Conservation (phyloP, 345 rosid species). For the Citrus inodora region DNA sequence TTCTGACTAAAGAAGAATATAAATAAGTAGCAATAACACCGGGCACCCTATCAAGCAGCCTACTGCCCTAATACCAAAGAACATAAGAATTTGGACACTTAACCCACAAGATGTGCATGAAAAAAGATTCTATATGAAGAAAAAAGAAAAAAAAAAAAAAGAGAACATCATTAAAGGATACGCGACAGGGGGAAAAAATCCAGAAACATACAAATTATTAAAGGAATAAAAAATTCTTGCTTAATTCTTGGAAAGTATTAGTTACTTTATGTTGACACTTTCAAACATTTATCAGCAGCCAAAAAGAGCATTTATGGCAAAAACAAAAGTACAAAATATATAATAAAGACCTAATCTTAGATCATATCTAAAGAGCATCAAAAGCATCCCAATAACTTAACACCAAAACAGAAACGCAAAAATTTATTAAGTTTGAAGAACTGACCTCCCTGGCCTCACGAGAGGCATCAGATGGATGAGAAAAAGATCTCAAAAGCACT, state of each 20-base stretch:
- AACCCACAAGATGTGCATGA: background rate
- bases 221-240: background rate
- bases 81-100: background rate
- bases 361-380: background rate
- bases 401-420: background rate
- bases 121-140: background rate
- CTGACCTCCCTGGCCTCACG: conserved; percentile 56
- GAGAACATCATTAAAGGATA: background rate
- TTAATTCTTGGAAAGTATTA: background rate
- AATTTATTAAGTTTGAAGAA: background rate
- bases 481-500: conserved; percentile 71
- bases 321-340: background rate
- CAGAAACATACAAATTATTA: background rate
- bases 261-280: background rate
- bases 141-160: background rate
- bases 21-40: background rate
- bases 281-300: conserved; percentile 4
- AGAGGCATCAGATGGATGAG: conserved; percentile 69
- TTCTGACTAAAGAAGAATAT: background rate
- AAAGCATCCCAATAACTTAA: conserved; percentile 4
- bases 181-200: background rate
- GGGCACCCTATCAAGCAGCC: background rate
- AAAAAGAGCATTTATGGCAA: background rate
- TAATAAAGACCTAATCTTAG: background rate
- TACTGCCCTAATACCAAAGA: too few relatives aligned